These are phyloP conservation scores for Artemisia tridentata DNA, from an alignment of 129 eudicot species.

Conservation along the genomic window DNA sequence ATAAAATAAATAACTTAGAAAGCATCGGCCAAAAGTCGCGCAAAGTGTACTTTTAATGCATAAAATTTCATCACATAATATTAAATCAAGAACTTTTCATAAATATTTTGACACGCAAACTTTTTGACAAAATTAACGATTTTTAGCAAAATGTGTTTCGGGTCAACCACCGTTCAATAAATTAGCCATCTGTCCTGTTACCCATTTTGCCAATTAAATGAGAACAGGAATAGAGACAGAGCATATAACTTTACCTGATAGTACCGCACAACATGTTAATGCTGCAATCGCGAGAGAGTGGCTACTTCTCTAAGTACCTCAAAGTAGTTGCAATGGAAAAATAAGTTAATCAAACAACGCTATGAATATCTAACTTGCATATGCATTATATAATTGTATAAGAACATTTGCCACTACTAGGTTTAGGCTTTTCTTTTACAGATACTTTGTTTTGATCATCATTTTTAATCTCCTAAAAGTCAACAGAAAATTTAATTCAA, in stretches of 20 bases:
- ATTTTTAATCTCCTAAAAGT: too few relatives aligned
- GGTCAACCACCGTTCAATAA: background rate
- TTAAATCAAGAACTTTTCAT: background rate
- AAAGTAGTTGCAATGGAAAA: slow-evolving; percentile 25
- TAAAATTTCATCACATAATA: background rate
- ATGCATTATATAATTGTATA: too few relatives aligned
- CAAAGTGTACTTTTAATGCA: background rate
- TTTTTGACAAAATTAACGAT: background rate
- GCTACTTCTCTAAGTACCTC: slow-evolving; percentile 81
- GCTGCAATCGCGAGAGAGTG: slow-evolving; percentile 95
- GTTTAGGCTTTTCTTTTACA: too few relatives aligned
- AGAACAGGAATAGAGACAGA: background rate
- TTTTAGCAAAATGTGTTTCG: background rate
- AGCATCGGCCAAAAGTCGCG: background rate
- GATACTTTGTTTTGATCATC: too few relatives aligned
- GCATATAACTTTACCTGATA: slow-evolving; percentile 59
- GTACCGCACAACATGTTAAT: slow-evolving; percentile 94
- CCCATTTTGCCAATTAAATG: background rate
- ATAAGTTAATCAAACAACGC: slow-evolving; percentile 1
- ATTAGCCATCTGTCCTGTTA: background rate
- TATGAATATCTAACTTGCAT: background rate
- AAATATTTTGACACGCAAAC: background rate
- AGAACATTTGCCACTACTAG: too few relatives aligned
- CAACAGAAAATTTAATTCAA: too few relatives aligned
- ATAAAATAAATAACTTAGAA: too few relatives aligned